Percentiles rank a stretch among this genome's conserved stretches.
Conservation (phyloP, 345 rosid species). For the Hibiscus syriacus region DNA sequence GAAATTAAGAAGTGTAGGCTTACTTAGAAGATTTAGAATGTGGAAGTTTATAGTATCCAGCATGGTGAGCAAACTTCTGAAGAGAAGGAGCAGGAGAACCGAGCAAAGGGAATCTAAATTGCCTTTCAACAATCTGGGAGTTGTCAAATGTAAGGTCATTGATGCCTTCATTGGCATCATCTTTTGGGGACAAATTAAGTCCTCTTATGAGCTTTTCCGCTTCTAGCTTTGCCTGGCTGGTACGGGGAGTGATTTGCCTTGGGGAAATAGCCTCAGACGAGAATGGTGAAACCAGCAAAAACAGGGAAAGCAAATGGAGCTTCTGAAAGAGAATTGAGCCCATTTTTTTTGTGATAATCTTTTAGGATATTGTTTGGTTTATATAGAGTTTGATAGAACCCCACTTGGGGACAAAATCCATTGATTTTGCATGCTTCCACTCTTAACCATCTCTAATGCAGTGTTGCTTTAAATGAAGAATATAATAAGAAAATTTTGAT, state of each 20-base stretch:
- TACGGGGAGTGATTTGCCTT: neutral
- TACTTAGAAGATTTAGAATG: constrained; percentile 67
- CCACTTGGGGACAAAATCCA: neutral
- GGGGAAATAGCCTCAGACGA: constrained; percentile 11
- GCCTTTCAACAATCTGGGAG: constrained; percentile 29
- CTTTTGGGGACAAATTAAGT: constrained; percentile 47
- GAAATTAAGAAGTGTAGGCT: neutral
- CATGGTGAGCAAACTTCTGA: constrained; percentile 65
- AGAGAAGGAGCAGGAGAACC: constrained; percentile 39
- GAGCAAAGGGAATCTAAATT: constrained; percentile 28
- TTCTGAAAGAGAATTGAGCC: constrained; percentile 6
- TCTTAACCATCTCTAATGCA: neutral
- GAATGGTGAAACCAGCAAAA: constrained; percentile 3
- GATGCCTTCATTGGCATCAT: constrained; percentile 19
- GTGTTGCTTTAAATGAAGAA: too few species aligned
- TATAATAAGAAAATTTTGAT: too few species aligned
- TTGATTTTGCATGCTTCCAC: neutral
- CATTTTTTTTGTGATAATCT: constrained; percentile 1
- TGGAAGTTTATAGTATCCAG: constrained; percentile 74
- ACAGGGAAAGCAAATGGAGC: neutral
- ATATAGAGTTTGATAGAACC: neutral
- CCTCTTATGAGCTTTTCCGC: constrained; percentile 51
- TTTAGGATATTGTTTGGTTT: neutral
- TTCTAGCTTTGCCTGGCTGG: constrained; percentile 19
- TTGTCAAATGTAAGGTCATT: constrained; percentile 1